phyloP scores from a whole-genome alignment of 352 stramenopile species.

The Saprolegnia diclina region DNA sequence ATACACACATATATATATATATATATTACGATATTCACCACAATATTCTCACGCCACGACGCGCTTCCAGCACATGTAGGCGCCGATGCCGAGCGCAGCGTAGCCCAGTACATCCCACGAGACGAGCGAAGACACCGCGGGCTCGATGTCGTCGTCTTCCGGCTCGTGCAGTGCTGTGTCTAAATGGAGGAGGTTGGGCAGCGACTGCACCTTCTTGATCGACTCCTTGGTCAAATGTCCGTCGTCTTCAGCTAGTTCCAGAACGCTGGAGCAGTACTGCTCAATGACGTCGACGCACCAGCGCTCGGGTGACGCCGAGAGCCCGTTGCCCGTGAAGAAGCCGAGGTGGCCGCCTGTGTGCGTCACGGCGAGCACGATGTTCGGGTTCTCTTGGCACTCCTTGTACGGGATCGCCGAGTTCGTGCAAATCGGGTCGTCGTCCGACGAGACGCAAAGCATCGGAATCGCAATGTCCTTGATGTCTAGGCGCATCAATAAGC shows the following conservation, averaged over 20 bases:
- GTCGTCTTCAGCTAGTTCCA: background rate
- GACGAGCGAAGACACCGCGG: background rate
- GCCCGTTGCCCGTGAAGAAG: constrained; percentile 46
- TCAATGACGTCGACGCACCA: constrained; percentile 14
- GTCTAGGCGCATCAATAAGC: background rate
- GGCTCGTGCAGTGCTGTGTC: background rate
- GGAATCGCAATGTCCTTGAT: constrained; percentile 38
- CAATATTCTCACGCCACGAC: background rate
- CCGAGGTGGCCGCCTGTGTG: constrained; percentile 56
- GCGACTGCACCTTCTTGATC: background rate
- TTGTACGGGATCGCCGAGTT: constrained; percentile 29
- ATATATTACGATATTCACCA: background rate
- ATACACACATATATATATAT: constrained; percentile 9
- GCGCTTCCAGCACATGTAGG: constrained; percentile 7
- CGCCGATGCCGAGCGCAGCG: background rate
- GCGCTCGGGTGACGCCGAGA: background rate
- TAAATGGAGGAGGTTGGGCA: background rate
- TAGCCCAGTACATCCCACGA: background rate
- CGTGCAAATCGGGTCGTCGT: constrained; percentile 51
- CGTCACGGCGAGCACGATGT: constrained; percentile 65
- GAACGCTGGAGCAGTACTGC: constrained; percentile 16
- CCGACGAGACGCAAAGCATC: constrained; percentile 43
- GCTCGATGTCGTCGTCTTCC: background rate
- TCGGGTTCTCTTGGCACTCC: constrained; percentile 41
- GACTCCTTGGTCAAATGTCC: background rate